Evolutionary conservation across 192 early-diverging fungal species (phyloP), one percentile per base, ranked within the genome.

Genomic region (Coemansia sp.): DNA sequence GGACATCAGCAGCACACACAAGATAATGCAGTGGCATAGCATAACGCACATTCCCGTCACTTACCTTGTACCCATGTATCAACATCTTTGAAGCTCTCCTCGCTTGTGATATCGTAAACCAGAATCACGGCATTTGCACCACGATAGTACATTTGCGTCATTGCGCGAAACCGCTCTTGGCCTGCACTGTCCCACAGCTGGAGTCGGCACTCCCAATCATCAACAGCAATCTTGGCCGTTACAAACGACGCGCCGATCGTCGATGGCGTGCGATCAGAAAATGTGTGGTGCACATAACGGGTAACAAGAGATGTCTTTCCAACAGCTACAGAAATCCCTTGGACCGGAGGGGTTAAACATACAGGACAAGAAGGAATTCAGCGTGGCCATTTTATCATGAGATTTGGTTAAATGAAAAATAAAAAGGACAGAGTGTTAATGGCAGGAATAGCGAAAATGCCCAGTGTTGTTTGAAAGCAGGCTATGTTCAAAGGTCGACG

Each of bases 261-360:
- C 26, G 90, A 90, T 32, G 90, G 87, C 43, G 87, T 88, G 66
- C 89, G 88, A 61, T 87, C 87, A 12, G 90, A 85, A 69, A 91
- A 91, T n/a, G 90, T 90, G 59, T 88, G 88, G 65, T 87, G 83
- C 41, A 91, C 86, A 69, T 90, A 91, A 32, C 90, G 84, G 5
- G 88, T 88, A 9, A 91, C 90, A 32, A 91, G 84, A 51, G 90
- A 91, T n/a, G 90, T 91, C 68, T 91, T 91, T 56, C 90, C 90
- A 64, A 91, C 90, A 54, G 88, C 90, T 89, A 86, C 66, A 68
- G 22, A n/a, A 43, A 26, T 26, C 16, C 47, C 47, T n/a, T 12
- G 18, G 6, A 12, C 51, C 51, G 26, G 22, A 1, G 26, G 26
- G 1, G 26, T 26, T 26, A 26, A 26, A 26, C 26, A 26, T 26